Evolutionary conservation across 495 filamentous ascomycete genomes (phyloP).

Genomic region (Cercophora newfieldiana): DNA sequence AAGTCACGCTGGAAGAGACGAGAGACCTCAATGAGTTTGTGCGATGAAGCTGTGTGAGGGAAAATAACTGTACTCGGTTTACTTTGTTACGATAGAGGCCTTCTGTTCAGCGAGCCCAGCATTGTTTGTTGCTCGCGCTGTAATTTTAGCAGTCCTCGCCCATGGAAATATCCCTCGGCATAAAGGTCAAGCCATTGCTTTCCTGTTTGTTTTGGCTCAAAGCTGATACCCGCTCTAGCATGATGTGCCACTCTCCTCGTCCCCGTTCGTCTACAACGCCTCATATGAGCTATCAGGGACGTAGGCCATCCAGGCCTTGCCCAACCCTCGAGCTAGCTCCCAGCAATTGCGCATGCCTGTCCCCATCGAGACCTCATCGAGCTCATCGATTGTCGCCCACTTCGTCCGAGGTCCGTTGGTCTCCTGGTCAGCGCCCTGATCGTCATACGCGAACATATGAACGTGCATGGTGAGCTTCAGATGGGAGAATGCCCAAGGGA

Average conservation of each 20-base stretch:
- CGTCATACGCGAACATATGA: constrained; percentile 38
- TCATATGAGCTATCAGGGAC: too few relatives aligned
- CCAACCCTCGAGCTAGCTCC: constrained; percentile 30
- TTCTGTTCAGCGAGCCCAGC: background rate
- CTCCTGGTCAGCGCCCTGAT: background rate
- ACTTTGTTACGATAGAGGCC: constrained; percentile 17
- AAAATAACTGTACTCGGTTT: background rate
- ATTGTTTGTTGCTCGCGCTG: background rate
- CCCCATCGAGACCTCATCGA: constrained; percentile 47
- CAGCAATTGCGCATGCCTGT: constrained; percentile 53
- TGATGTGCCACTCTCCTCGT: background rate
- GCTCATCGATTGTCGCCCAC: constrained; percentile 33
- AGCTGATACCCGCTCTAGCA: background rate
- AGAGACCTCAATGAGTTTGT: constrained; percentile 55
- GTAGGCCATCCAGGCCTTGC: too few relatives aligned
- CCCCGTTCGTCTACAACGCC: background rate
- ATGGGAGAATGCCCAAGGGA: constrained; percentile 51
- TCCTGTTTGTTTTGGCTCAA: background rate
- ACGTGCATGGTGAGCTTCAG: constrained; percentile 50
- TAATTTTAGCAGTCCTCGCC: background rate
- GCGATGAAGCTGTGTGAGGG: constrained; percentile 21
- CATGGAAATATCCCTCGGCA: background rate
- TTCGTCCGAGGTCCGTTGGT: constrained; percentile 11
- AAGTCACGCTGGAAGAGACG: constrained; percentile 66
- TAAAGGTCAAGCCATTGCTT: too few relatives aligned